phyloP scores from a whole-genome alignment of 768 basidiomycete species.

The Hypholoma fasciculare region DNA sequence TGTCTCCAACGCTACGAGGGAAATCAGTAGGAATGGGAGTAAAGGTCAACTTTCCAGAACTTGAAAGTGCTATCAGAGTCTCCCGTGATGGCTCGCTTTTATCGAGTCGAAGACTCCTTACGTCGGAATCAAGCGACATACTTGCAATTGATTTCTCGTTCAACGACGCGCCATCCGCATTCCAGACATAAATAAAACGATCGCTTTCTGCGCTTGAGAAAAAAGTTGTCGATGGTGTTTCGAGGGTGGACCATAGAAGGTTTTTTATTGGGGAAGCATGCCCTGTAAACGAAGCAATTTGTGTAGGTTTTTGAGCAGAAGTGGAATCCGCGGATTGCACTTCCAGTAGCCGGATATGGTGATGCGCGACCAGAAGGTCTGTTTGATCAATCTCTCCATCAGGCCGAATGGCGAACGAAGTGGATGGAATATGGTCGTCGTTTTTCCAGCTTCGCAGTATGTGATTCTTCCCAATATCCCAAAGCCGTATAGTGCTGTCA shows the following conservation, averaged over 20 bases:
- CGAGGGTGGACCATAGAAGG: conserved; percentile 46
- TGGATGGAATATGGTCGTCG: conserved; percentile 59
- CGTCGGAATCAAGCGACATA: conserved; percentile 64
- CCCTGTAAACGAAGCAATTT: conserved; percentile 57
- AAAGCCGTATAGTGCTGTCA: conserved; percentile 56
- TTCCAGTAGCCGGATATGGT: conserved; percentile 57
- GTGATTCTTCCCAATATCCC: conserved; percentile 53
- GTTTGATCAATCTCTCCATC: conserved; percentile 33
- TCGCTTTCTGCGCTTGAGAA: conserved; percentile 63
- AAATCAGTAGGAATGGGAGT: conserved; percentile 54
- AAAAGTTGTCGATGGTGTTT: conserved; percentile 44
- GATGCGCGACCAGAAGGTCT: conserved; percentile 59
- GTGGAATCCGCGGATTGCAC: conserved; percentile 19
- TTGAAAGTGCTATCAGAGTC: conserved; percentile 53
- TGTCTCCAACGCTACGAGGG: conserved; percentile 36
- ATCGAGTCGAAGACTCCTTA: conserved; percentile 43
- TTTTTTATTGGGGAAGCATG: conserved; percentile 59
- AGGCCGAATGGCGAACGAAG: conserved; percentile 48
- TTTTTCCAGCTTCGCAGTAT: conserved; percentile 53
- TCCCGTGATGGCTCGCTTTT: conserved; percentile 30
- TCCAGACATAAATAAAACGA: conserved; percentile 64
- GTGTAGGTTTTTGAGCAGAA: conserved; percentile 38
- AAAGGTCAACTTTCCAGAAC: conserved; percentile 59
- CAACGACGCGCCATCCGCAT: conserved; percentile 37
- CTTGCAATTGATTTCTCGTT: conserved; percentile 60